Base-by-base conservation (phyloP, 495 filamentous ascomycete genomes). In the Evansstolkia leycettana region DNA sequence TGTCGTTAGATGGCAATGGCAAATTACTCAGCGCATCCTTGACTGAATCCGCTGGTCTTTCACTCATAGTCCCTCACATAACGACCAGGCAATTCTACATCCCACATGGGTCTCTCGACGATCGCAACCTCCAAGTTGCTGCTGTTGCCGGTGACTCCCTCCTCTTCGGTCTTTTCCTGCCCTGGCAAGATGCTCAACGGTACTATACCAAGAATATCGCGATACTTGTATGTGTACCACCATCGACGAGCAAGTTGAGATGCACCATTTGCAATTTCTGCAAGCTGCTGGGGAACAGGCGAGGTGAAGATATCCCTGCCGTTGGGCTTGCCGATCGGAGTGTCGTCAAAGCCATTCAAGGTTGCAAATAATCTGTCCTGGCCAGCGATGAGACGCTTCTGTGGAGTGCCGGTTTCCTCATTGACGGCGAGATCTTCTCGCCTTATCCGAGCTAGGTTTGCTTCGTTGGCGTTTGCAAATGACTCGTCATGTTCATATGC, bases 141-240 rank as follows among this genome's bases (percentile, higher is more conserved):
- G 3, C 43, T 33, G 7, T 35, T 17, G 31, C 35, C 34, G 24
- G 24, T 43, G 12, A 55, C 53, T 16, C 61, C 49, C 5, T 48
- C 37, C 4, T 50, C 34, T 17, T 48, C 37, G 10, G 52, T 43
- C 18, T 51, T 17, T 6, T 33, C 31, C 17, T 5, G 5, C 5
- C 18, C 14, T 11, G 28, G 7, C 9, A 43, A 24, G 11, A 35
- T 38, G 41, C 63, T 54, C 16, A 98, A 58, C 12, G 80, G 76
- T 10, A 89, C 80, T 18, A 96, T 80, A 3, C 88, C 90, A 44
- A 99, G 58, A 40, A 99, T 85, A 7, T 87, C 82, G 38, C 86
- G 68, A 52, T 94, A 99, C 51, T 90, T 88, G 58, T 81, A 84
- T 7, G 86, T 89, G 43, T 72, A 73, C 87, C 86, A 96, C 61